Percentiles rank a stretch among this genome's conserved stretches.
Conservation (phyloP, 495 filamentous ascomycete genomes). For the Neurospora sp. region DNA sequence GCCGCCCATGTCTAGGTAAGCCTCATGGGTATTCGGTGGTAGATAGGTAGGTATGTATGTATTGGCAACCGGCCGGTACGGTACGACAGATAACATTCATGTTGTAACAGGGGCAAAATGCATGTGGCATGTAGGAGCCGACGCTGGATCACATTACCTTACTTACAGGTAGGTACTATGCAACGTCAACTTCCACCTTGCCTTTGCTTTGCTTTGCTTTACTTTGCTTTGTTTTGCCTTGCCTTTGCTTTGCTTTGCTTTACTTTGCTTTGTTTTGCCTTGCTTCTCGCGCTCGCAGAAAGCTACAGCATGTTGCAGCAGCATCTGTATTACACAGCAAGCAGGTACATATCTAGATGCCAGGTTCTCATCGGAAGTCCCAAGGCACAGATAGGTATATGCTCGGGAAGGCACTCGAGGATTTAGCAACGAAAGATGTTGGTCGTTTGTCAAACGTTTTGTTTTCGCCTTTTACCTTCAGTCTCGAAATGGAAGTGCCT, state of each 20-base stretch:
- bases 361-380: too few relatives aligned
- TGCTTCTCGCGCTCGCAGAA: too few relatives aligned
- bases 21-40: neutral
- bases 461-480: neutral
- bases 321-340: neutral
- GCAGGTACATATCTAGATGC: too few relatives aligned
- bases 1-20: neutral
- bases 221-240: too few relatives aligned
- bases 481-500: neutral
- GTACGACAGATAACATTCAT: neutral
- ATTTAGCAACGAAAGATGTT: neutral
- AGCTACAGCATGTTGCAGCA: neutral
- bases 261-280: too few relatives aligned
- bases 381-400: neutral
- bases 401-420: neutral
- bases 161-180: neutral
- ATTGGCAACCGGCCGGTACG: neutral
- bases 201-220: neutral
- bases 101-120: neutral
- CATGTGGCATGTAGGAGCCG: neutral
- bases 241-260: neutral
- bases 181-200: neutral
- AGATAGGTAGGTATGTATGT: neutral
- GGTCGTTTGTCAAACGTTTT: neutral
- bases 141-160: neutral